Evolutionary conservation across 331 rosid species (phyloP), one percentile per base, ranked within the genome.

Genomic region (Phaseolus coccineus): DNA sequence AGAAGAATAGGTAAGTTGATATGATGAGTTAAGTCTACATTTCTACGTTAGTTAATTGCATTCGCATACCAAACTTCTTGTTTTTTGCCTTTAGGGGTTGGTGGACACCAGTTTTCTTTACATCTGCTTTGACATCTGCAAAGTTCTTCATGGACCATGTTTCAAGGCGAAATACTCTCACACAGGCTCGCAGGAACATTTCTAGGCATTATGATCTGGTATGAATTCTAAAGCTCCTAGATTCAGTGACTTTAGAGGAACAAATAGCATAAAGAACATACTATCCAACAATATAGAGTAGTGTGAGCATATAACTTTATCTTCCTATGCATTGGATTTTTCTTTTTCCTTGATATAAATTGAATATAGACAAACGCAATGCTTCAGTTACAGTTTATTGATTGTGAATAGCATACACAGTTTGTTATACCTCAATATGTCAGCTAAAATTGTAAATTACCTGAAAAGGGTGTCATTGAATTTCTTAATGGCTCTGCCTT

Each of bases 151-250:
- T 89, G 71, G 90, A 90, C 48, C 97, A 89, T 79, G 87, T 85
- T 66, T 87, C 92, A 3, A 92, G 96, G 77, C 77, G 87, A 86
- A 94, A 94, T 82, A 90, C 96, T 67, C 91, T 94, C 37, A 94
- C 97, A 15, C 98, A 92, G 52, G 97, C 96, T 81, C 96, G 93
- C 77, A 83, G 93, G 85, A 94, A 94, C 87, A 89, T 94, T 88
- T 90, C 94, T 47, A 91, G 93, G 40, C 98, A 94, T 81, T 92
- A 92, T 53, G 96, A 94, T 70, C 87, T 92, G 97, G 98, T 93
- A 89, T 22, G 51, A 78, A 46, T 74, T 51, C 27, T 33, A 78
- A 61, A 57, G 3, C 73, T 12, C n/a, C 31, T 63, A 19, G 39
- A n/a, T 70, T 76, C 40, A 61, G 19, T 57, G 51, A 64, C 50